phyloP scores from a whole-genome alignment of 495 filamentous ascomycete genomes.

The Tuber calosporum region DNA sequence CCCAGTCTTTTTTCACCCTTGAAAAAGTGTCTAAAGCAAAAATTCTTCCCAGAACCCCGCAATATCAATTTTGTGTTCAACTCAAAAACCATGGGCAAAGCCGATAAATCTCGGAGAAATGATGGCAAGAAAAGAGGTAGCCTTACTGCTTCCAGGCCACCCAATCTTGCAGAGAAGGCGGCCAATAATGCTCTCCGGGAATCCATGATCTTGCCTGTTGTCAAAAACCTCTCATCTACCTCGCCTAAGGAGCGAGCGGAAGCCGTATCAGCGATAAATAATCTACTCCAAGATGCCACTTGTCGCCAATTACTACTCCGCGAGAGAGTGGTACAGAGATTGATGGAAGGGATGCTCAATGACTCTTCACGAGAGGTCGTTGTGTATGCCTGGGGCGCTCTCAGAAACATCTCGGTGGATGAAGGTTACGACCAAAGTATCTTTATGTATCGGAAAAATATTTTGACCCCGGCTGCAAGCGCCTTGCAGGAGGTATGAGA shows the following conservation, averaged over 20 bases:
- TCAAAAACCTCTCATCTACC: constrained; percentile 52
- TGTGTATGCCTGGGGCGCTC: constrained; percentile 56
- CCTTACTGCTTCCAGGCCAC: constrained; percentile 15
- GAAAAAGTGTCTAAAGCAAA: background rate
- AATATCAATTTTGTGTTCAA: constrained; percentile 11
- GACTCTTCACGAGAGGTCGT: constrained; percentile 53
- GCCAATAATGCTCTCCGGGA: constrained; percentile 48
- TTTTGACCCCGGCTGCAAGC: constrained; percentile 52
- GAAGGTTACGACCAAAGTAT: constrained; percentile 57
- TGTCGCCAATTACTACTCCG: constrained; percentile 55
- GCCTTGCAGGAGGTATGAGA: constrained; percentile 47
- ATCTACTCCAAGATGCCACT: constrained; percentile 53
- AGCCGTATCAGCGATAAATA: constrained; percentile 52
- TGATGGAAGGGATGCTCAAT: constrained; percentile 56
- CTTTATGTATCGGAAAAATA: constrained; percentile 54
- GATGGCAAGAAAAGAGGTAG: constrained; percentile 15
- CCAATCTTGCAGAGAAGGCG: constrained; percentile 25
- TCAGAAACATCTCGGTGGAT: constrained; percentile 52
- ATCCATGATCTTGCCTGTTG: constrained; percentile 51
- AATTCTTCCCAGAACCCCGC: constrained; percentile 14
- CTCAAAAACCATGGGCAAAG: constrained; percentile 26
- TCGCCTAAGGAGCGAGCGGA: constrained; percentile 50
- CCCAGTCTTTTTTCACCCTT: constrained; percentile 1
- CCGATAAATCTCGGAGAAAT: background rate
- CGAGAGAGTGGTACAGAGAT: constrained; percentile 54